These are phyloP conservation scores for Epithele typhae DNA, from an alignment of 768 basidiomycete species.

Conservation along the genomic window DNA sequence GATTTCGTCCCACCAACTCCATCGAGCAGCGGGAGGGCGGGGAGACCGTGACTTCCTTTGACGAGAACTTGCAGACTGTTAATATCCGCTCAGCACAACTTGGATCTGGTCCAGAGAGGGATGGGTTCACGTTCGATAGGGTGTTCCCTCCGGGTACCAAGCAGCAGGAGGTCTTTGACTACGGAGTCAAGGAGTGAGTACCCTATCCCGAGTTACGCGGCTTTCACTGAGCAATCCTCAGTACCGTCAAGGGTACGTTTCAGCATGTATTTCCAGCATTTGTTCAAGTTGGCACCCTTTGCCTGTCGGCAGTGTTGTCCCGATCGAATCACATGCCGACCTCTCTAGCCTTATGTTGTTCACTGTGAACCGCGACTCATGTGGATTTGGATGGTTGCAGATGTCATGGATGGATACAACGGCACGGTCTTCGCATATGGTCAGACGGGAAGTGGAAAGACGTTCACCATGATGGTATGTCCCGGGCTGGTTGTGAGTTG, in stretches of 20 bases:
- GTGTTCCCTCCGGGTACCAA: slow-evolving; percentile 90
- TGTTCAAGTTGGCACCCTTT: no score
- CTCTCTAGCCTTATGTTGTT: no score
- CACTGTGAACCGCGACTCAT: not conserved
- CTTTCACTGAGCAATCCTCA: slow-evolving; percentile 26
- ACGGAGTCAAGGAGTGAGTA: slow-evolving; percentile 93
- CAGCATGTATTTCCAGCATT: no score
- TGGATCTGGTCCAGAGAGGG: slow-evolving; percentile 84
- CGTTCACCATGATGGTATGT: slow-evolving; percentile 96
- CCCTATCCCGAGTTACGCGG: not conserved
- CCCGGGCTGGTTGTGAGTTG: slow-evolving; percentile 5
- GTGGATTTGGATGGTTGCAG: slow-evolving; percentile 47
- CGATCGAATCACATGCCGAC: no score
- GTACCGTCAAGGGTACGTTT: slow-evolving; percentile 80
- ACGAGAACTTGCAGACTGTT: slow-evolving; percentile 81
- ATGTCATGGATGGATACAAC: slow-evolving; percentile 98
- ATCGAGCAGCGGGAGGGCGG: slow-evolving; percentile 86
- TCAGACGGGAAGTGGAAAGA: slow-evolving; percentile 86
- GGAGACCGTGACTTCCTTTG: slow-evolving; percentile 86
- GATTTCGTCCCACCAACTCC: slow-evolving; percentile 93
- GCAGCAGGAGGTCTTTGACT: slow-evolving; percentile 96
- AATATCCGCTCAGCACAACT: slow-evolving; percentile 67
- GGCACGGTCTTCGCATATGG: slow-evolving; percentile 91
- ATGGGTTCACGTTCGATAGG: slow-evolving; percentile 97
- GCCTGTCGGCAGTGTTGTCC: no score